Evolutionary conservation across 306 rosid genomes (phyloP).

Genomic region (Quercus variabilis): DNA sequence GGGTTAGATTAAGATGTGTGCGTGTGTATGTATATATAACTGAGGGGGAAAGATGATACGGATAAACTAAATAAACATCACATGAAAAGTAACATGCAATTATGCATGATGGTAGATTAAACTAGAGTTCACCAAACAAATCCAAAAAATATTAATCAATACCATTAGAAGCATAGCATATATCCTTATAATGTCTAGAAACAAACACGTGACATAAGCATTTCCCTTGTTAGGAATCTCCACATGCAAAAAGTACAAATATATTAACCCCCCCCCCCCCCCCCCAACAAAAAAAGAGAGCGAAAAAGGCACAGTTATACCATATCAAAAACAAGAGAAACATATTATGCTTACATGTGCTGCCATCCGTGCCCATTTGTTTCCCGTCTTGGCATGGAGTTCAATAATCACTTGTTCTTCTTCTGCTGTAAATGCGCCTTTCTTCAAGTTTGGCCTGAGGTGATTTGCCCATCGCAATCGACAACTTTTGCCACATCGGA

Average conservation of each 20-base stretch:
- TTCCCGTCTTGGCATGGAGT: constrained; percentile 90
- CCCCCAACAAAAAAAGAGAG: neutral
- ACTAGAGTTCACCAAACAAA: neutral
- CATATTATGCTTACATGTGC: constrained; percentile 61
- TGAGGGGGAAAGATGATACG: too few species aligned
- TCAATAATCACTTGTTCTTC: constrained; percentile 79
- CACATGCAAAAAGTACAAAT: too few species aligned
- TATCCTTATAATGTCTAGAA: neutral
- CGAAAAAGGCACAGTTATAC: neutral
- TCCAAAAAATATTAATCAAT: too few species aligned
- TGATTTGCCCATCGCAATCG: constrained; percentile 98
- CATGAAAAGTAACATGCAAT: neutral
- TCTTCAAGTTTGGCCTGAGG: constrained; percentile 94
- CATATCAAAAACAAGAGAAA: constrained; percentile 13
- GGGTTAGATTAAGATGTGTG: neutral
- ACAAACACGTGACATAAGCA: neutral
- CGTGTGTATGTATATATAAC: too few species aligned
- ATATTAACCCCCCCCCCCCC: too few species aligned
- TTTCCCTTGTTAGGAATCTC: too few species aligned
- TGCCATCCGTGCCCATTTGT: constrained; percentile 99
- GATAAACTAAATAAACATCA: neutral
- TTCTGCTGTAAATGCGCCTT: constrained; percentile 77
- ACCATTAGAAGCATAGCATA: neutral
- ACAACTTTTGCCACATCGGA: constrained; percentile 97
- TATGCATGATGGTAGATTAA: neutral